Conservation (phyloP, 306 rosid genomes). For the Cucurbita ficifolia region DNA sequence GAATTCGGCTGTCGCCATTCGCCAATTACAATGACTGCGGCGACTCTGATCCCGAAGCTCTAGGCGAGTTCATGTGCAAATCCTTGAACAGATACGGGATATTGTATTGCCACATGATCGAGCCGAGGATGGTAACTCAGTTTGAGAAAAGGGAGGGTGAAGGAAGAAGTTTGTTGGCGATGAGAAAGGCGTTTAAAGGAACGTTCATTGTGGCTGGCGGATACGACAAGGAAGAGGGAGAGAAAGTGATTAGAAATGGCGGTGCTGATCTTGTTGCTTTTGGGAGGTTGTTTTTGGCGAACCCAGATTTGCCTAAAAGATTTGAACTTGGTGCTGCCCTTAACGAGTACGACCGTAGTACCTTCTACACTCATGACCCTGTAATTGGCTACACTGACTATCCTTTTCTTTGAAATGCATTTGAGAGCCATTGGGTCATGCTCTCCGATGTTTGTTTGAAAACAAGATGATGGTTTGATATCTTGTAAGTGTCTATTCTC, state of each 20-base stretch:
- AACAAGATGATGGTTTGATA: too few species aligned
- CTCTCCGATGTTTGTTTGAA: too few species aligned
- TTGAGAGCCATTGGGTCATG: background rate
- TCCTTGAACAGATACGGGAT: constrained; percentile 32
- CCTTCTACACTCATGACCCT: constrained; percentile 5
- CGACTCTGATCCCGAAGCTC: constrained; percentile 38
- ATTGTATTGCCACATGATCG: constrained; percentile 53
- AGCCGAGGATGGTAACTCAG: constrained; percentile 44
- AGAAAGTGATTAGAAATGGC: constrained; percentile 5
- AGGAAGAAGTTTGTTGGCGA: constrained; percentile 16
- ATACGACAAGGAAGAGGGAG: constrained; percentile 7
- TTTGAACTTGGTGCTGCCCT: constrained; percentile 6
- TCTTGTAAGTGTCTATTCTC: too few species aligned
- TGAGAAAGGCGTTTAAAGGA: constrained; percentile 17
- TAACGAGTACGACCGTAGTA: constrained; percentile 2
- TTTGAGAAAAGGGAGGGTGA: background rate
- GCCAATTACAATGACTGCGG: constrained; percentile 20
- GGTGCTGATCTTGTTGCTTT: constrained; percentile 6
- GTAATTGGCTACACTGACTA: constrained; percentile 48
- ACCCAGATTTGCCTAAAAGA: constrained; percentile 13
- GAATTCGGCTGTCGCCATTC: constrained; percentile 55
- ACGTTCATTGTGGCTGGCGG: constrained; percentile 13
- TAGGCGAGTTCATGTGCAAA: constrained; percentile 34
- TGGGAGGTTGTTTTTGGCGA: constrained; percentile 18
- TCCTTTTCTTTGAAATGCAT: constrained; percentile 31